A percentile compares a stretch with the other conserved stretches of the same genome.
Evolutionary conservation across 2,329 filamentous ascomycete species (phyloP).

Genomic region (Teratosphaeria destructans): DNA sequence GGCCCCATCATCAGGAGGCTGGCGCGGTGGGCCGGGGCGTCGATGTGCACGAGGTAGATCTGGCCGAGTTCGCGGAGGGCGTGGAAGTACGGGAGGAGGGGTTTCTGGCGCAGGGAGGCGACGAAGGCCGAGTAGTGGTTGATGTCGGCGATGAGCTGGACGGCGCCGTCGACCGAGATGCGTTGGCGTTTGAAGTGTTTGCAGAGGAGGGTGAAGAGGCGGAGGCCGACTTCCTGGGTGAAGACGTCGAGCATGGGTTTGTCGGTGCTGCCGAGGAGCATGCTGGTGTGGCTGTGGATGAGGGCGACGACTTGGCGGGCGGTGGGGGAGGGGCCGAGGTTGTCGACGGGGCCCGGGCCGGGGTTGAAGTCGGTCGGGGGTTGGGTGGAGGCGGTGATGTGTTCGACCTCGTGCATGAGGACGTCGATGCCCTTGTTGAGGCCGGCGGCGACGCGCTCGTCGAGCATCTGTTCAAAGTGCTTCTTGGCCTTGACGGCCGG

Average conservation of each 20-base stretch:
- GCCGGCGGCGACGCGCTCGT: conserved; percentile 89
- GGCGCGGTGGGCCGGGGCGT: conserved; percentile 19
- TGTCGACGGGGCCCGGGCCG: conserved; percentile 37
- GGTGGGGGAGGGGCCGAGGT: conserved; percentile 67
- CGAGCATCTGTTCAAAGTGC: conserved; percentile 96
- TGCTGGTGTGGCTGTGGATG: conserved; percentile 77
- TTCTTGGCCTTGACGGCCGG: conserved; percentile 91
- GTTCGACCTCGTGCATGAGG: conserved; percentile 96
- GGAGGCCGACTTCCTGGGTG: conserved; percentile 90
- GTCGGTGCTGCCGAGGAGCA: conserved; percentile 90
- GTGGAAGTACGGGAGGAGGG: conserved; percentile 80
- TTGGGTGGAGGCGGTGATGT: conserved; percentile 82
- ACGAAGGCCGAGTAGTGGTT: conserved; percentile 86
- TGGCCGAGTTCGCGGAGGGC: conserved; percentile 86
- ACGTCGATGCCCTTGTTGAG: conserved; percentile 97
- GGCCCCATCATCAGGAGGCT: conserved; percentile 29
- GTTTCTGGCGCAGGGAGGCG: conserved; percentile 66
- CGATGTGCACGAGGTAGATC: conserved; percentile 75
- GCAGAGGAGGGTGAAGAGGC: conserved; percentile 82
- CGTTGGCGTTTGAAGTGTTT: conserved; percentile 97
- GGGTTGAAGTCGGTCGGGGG: conserved; percentile 86
- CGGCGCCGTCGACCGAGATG: conserved; percentile 76
- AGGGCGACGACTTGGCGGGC: conserved; percentile 74
- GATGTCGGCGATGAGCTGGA: conserved; percentile 93
- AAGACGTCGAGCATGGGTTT: conserved; percentile 98